Conservation (phyloP, 768 basidiomycete genomes). For the Daedaleopsis nitida region DNA sequence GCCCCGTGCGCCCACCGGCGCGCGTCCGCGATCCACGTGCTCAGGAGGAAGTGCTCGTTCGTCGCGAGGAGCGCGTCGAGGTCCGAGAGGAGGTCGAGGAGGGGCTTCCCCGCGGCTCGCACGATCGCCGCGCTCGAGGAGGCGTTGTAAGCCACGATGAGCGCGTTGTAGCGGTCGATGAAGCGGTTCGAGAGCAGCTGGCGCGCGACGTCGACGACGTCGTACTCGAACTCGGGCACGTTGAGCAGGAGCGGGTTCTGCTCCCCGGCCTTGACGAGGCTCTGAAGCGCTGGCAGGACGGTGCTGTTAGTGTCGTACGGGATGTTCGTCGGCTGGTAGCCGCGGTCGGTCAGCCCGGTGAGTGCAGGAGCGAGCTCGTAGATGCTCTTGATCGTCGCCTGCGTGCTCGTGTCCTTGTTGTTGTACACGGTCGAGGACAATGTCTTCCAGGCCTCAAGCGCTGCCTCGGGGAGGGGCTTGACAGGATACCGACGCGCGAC, state of each 20-base stretch:
- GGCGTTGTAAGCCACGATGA: constrained; percentile 34
- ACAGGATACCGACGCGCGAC: constrained; percentile 38
- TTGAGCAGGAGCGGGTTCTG: constrained; percentile 17
- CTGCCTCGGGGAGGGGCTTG: constrained; percentile 26
- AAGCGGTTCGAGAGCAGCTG: constrained; percentile 43
- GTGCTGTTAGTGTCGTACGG: constrained; percentile 40
- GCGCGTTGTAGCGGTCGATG: constrained; percentile 34
- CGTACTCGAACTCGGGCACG: constrained; percentile 39
- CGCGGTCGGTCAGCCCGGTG: constrained; percentile 35
- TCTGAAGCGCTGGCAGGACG: constrained; percentile 27
- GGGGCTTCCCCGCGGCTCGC: constrained; percentile 26
- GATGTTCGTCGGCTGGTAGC: constrained; percentile 35
- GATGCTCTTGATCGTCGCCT: constrained; percentile 40
- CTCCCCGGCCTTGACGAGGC: constrained; percentile 23
- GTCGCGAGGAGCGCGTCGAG: constrained; percentile 39
- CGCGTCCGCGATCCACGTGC: constrained; percentile 40
- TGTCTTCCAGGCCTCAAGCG: constrained; percentile 37
- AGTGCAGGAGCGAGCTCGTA: constrained; percentile 39
- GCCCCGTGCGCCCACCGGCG: constrained; percentile 32
- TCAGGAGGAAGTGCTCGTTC: constrained; percentile 35
- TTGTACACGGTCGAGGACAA: constrained; percentile 41
- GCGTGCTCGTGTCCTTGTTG: constrained; percentile 35
- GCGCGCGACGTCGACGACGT: constrained; percentile 42
- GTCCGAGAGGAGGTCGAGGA: constrained; percentile 34
- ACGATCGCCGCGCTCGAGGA: constrained; percentile 25